phyloP scores from a whole-genome alignment of 306 rosid genomes.

The Fagus sylvatica region DNA sequence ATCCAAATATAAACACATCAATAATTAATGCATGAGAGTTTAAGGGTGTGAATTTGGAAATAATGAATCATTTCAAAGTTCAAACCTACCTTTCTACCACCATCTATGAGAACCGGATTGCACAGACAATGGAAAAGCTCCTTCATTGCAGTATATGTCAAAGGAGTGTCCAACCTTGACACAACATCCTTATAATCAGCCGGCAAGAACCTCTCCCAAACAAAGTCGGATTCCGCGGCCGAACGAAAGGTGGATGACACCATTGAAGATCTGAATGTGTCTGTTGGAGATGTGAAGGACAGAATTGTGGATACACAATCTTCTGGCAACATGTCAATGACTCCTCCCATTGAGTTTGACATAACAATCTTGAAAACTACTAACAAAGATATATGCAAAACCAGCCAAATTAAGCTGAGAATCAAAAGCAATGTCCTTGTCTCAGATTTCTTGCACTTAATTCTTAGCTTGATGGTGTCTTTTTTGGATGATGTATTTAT shows the following conservation, averaged over 20 bases:
- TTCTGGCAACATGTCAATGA: slow-evolving; percentile 38
- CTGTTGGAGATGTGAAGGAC: slow-evolving; percentile 44
- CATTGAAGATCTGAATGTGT: slow-evolving; percentile 39
- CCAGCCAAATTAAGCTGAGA: too few species aligned
- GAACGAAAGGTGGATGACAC: slow-evolving; percentile 45
- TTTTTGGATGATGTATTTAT: background rate
- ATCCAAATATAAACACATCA: too few species aligned
- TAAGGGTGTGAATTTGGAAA: background rate
- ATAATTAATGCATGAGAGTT: background rate
- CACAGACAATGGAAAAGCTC: slow-evolving; percentile 46
- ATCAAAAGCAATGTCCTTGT: background rate
- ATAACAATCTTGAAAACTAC: background rate
- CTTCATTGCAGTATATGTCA: slow-evolving; percentile 39
- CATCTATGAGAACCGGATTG: slow-evolving; percentile 45
- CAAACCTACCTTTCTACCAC: slow-evolving; percentile 40
- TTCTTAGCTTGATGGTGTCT: background rate
- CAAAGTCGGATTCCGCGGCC: slow-evolving; percentile 40
- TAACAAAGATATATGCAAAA: background rate
- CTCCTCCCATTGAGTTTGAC: background rate
- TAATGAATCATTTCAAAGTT: too few species aligned
- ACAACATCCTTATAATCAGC: slow-evolving; percentile 40
- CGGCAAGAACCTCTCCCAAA: slow-evolving; percentile 64
- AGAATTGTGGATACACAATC: slow-evolving; percentile 48
- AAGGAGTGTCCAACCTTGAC: slow-evolving; percentile 31
- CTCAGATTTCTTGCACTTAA: background rate